Conservation (phyloP, 495 filamentous ascomycete genomes). For the Aspergillus mulundensis region DNA sequence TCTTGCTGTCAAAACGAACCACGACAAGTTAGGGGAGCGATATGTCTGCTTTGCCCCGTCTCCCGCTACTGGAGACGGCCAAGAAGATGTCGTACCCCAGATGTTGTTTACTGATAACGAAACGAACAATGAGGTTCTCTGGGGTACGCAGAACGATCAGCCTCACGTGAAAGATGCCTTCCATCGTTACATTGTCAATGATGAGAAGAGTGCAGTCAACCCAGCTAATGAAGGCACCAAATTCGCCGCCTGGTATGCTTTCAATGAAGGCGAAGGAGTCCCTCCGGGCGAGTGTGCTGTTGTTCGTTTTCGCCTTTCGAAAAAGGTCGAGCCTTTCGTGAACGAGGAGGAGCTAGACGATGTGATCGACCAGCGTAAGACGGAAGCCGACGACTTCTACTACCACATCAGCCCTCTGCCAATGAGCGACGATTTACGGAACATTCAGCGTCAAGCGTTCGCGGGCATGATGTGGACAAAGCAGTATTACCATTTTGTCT, state of each 20-base stretch:
- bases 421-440: slow-evolving; percentile 90
- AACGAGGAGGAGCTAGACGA: slow-evolving; percentile 93
- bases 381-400: slow-evolving; percentile 95
- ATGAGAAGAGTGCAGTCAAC: slow-evolving; percentile 76
- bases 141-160: slow-evolving; percentile 68
- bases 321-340: slow-evolving; percentile 65
- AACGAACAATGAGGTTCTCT: slow-evolving; percentile 76
- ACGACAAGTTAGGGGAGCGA: slow-evolving; percentile 73
- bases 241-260: slow-evolving; percentile 85
- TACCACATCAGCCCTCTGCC: slow-evolving; percentile 88
- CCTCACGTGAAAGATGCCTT: slow-evolving; percentile 95
- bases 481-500: slow-evolving; percentile 93
- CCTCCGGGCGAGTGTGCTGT: slow-evolving; percentile 89
- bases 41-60: slow-evolving; percentile 86
- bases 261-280: slow-evolving; percentile 84
- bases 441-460: slow-evolving; percentile 91
- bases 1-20: slow-evolving; percentile 66
- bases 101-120: slow-evolving; percentile 95
- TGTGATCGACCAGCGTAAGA: slow-evolving; percentile 75
- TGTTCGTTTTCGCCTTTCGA: slow-evolving; percentile 85
- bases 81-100: slow-evolving; percentile 76
- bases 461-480: slow-evolving; percentile 98
- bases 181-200: slow-evolving; percentile 79
- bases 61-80: slow-evolving; percentile 70
- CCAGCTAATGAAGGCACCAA: slow-evolving; percentile 80